Base-by-base conservation (phyloP, 2,329 filamentous ascomycete genomes). In the Fusarium avenaceum region DNA sequence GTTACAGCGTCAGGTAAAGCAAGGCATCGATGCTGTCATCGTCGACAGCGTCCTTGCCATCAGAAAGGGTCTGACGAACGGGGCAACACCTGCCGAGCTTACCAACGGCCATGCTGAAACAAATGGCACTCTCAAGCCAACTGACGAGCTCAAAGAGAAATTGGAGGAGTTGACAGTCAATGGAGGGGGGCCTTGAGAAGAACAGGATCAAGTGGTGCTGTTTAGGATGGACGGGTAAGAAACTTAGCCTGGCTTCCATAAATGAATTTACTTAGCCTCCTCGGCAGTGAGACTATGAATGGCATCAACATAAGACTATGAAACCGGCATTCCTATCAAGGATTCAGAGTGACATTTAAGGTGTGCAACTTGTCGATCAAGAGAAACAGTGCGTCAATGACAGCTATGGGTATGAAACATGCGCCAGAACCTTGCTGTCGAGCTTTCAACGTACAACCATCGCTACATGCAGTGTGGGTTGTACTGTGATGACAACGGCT, bases 21-120 rank as follows among this genome's bases (percentile, higher is more conserved):
- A 97, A 80, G 95, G 96, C 47, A 97, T 99, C 65, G 96, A 99
- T 76, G 96, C 96, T 2, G 95, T 99, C 54, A 99, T 99, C 75
- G 96, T 98, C 15, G 96, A 99, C 77, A 96, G 89, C 65, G 95
- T 99, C 4, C 86, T 98, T 30, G 93, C 93, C 40, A 97, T 99
- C 71, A 89, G 95, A 46, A 94, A 97, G 79, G 95, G 93, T 1
- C 85, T 99, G 64, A 96, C 92, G 6, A 78, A 65, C 45, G 71
- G 68, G 20, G 76, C 77, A 19, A 53, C 73, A 8, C 64, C 65
- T 15, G 48, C 58, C 13, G 64, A 64, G 43, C 42, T 50, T 4
- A 42, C 54, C 26, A 71, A 70, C 38, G 59, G 58, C 30, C 55
- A 57, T 22, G 32, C 47, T 20, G 59, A 60, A 30, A 43, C 48